These are phyloP conservation scores for Clonostachys byssicola DNA, from an alignment of 2,329 filamentous ascomycete species.

Conservation along the genomic window DNA sequence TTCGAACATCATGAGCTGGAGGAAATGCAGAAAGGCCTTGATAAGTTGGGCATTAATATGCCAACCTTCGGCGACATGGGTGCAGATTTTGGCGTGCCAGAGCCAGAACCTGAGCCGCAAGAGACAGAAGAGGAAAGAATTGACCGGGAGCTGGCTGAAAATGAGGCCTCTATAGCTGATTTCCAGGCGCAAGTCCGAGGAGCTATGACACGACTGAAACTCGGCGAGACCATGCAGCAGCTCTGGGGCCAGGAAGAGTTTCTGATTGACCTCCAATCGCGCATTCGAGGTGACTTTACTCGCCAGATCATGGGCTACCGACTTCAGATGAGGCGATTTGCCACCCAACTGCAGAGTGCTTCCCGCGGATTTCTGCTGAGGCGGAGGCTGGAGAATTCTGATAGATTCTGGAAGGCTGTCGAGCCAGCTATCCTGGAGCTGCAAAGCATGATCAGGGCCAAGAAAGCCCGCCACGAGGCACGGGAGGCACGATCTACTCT, in stretches of 20 bases:
- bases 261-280: slow-evolving; percentile 78
- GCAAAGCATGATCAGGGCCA: slow-evolving; percentile 75
- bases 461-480: slow-evolving; percentile 58
- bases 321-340: slow-evolving; percentile 77
- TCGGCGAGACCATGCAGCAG: slow-evolving; percentile 80
- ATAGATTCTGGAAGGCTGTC: slow-evolving; percentile 64
- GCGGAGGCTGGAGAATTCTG: slow-evolving; percentile 54
- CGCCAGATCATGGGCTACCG: slow-evolving; percentile 80
- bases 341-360: slow-evolving; percentile 73
- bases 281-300: slow-evolving; percentile 82
- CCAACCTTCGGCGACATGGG: slow-evolving; percentile 98
- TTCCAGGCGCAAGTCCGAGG: slow-evolving; percentile 85
- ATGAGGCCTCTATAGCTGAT: slow-evolving; percentile 68
- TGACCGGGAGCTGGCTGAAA: slow-evolving; percentile 74
- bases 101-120: slow-evolving; percentile 68
- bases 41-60: slow-evolving; percentile 93
- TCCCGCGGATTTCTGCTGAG: slow-evolving; percentile 73
- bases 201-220: slow-evolving; percentile 68
- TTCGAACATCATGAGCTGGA: slow-evolving; percentile 98
- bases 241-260: slow-evolving; percentile 83
- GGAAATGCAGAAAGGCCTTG: slow-evolving; percentile 92
- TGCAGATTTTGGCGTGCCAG: slow-evolving; percentile 81
- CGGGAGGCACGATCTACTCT: slow-evolving; percentile 54
- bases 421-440: slow-evolving; percentile 72
- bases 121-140: slow-evolving; percentile 91